Base-by-base conservation (phyloP, 768 basidiomycete species). In the Suillus occidentalis region DNA sequence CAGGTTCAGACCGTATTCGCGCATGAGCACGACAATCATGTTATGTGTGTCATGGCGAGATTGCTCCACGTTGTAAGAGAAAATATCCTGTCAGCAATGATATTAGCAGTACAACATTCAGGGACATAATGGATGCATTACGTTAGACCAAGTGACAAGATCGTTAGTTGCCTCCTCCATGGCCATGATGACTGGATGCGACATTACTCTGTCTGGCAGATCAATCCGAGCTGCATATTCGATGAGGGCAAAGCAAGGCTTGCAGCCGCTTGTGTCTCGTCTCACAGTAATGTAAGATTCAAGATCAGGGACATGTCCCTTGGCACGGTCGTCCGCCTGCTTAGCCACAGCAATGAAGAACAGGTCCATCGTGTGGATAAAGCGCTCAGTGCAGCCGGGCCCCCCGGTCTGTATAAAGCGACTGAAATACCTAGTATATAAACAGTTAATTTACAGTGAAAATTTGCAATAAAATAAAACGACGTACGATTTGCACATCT, bases 61-160 rank as follows among this genome's bases (percentile, higher is more conserved):
- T 73, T 91, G 90, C 71, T 91, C 90, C 52, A 86, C 84, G 65
- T 91, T 90, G 75, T 89, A 92, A 1, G 89, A 91, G 72, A 89
- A 88, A 42, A 91, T 87, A 67, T 91, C 90, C 89, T 90, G 2
- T 5, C 6, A 18, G 9, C 9, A 60, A 13, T 16, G 3, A 61
- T 75, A 18, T 59, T 10, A 59, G 39, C 39, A 31, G 10, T 67
- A 50, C 25, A 5, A n/a, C n/a, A 20, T 16, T 18, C 3, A 6
- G 61, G 40, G 42, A 36, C 7, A 73, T 59, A 63, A 16, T 64
- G 47, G 4, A 31, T 6, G 58, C 50, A 67, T 65, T 65, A 78
- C 82, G 61, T 83, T 83, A 34, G 78, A 82, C 79, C 82, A 84
- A 12, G 79, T 80, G 47, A 87, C 78, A 60, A 85, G 74, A 61